Conservation (phyloP, 306 rosid species). For the Crataegus laevigata region DNA sequence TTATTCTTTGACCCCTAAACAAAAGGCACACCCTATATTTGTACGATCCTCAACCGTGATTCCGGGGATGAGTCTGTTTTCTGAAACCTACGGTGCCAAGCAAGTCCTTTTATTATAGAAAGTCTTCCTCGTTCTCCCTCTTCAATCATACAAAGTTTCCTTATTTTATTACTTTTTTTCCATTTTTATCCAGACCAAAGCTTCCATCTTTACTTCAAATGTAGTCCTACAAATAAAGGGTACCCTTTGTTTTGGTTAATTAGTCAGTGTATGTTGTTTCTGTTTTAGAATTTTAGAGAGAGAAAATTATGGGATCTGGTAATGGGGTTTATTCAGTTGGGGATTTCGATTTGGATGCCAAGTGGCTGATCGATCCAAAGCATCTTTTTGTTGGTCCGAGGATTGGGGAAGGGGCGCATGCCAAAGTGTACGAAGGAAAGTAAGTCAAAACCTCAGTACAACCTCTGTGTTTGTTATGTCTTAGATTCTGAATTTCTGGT, state of each 20-base stretch:
- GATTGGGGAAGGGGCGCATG: conserved; percentile 96
- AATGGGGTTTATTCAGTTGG: conserved; percentile 73
- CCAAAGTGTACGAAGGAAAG: conserved; percentile 97
- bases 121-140: not conserved
- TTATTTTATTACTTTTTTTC: not conserved
- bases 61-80: conserved; percentile 48
- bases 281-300: not conserved
- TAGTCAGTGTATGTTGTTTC: conserved; percentile 10
- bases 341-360: conserved; percentile 58
- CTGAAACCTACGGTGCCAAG: conserved; percentile 19
- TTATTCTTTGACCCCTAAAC: conserved; percentile 54
- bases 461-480: not conserved
- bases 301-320: conserved; percentile 72
- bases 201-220: not conserved
- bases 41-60: conserved; percentile 33
- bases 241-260: conserved; percentile 16
- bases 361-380: conserved; percentile 86
- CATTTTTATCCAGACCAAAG: not conserved
- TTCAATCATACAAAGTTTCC: not conserved
- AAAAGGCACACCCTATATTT: conserved; percentile 34
- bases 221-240: conserved; percentile 5
- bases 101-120: conserved; percentile 12
- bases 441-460: conserved; percentile 49
- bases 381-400: conserved; percentile 83
- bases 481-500: not conserved